Conservation (phyloP, 2,329 filamentous ascomycete species). For the Colletotrichum karsti region DNA sequence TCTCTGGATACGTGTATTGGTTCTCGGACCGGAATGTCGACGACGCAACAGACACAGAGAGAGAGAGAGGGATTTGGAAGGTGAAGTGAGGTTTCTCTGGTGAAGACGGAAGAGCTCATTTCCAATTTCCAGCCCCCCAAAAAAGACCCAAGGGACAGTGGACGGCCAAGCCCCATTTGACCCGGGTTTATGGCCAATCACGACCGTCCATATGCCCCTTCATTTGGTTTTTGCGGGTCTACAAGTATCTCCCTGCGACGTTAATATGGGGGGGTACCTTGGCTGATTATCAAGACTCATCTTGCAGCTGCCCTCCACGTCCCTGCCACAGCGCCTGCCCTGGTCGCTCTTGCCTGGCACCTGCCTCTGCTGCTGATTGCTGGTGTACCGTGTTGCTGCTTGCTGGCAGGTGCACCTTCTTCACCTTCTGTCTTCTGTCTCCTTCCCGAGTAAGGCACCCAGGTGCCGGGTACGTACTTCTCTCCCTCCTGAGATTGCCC, state of each 20-base stretch:
- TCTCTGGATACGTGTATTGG: neutral
- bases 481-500: neutral
- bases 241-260: neutral
- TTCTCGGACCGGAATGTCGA: no score
- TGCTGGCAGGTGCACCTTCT: neutral
- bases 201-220: neutral
- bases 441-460: no score
- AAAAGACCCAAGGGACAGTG: neutral
- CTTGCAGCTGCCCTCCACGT: neutral
- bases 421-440: neutral
- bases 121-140: slow-evolving; percentile 18
- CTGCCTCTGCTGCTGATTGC: neutral
- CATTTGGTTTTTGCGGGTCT: neutral
- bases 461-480: neutral
- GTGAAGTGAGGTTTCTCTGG: neutral
- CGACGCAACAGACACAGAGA: no score
- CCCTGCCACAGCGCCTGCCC: neutral
- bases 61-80: neutral
- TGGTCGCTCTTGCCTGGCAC: neutral
- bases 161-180: slow-evolving; percentile 16
- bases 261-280: neutral
- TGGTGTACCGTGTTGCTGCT: no score
- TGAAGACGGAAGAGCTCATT: neutral
- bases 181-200: slow-evolving; percentile 9
- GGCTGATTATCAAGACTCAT: neutral